Base-by-base conservation (phyloP, 495 filamentous ascomycete genomes). In the Daldinia childiae region DNA sequence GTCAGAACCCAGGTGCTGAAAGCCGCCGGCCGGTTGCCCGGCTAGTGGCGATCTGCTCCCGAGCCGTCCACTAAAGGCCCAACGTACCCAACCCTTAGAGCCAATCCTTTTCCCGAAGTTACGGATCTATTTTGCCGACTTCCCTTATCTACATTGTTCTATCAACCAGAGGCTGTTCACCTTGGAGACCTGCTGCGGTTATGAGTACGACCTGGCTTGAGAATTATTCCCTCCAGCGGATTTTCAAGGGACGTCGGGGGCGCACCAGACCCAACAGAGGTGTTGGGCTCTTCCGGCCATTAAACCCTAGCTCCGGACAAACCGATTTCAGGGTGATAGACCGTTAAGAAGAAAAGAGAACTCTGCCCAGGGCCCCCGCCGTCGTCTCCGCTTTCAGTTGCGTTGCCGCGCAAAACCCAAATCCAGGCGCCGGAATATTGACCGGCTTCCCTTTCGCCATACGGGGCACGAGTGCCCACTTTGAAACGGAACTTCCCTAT, bases 141-240 rank as follows among this genome's bases (percentile, higher is more conserved):
- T 55, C 51, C 51, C 51, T 55, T 55, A 55, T 55, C 51, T 55
- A 55, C 51, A 55, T 55, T 55, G 51, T 55, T 55, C 51, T 55
- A 55, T 55, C 51, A 55, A 55, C 51, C 51, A 55, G 51, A 55
- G 51, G 51, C 51, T 55, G 51, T 55, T 55, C 51, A 55, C 51
- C 51, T 55, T 55, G 51, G 51, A 55, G 51, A 55, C 51, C 51
- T 55, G 51, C 51, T 55, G 51, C 51, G 51, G 51, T 55, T 55
- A 55, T 55, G 51, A 55, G 51, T 55, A 55, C 51, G 51, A 55
- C 51, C n/a, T 55, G 51, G 51, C 51, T 55, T 55, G 51, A 55
- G 51, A 55, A 55, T 55, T 55, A 55, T 55, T 55, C 51, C 51
- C 51, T 55, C 51, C 51, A 55, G 51, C 51, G 51, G 51, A 55